phyloP scores from a whole-genome alignment of 2,329 filamentous ascomycete genomes.

The Fusarium decemcellulare region DNA sequence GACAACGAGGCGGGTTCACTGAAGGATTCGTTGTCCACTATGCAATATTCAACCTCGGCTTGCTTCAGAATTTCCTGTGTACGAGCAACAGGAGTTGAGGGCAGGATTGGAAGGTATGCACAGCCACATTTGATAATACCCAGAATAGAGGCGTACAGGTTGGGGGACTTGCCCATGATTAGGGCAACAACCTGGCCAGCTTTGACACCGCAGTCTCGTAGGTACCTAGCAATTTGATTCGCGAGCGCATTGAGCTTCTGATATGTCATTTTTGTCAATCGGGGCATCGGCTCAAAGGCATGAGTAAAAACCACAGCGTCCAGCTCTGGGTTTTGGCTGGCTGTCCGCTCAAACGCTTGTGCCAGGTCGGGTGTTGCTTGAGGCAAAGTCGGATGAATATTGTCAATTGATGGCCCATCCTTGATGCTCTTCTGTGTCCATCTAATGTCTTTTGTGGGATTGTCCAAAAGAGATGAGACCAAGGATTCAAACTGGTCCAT shows the following conservation, averaged over 20 bases:
- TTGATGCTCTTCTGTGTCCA: slow-evolving; percentile 44
- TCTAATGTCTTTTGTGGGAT: slow-evolving; percentile 40
- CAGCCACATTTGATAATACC: slow-evolving; percentile 81
- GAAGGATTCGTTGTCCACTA: slow-evolving; percentile 55
- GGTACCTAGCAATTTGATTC: slow-evolving; percentile 71
- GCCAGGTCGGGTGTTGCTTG: slow-evolving; percentile 61
- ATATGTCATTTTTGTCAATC: slow-evolving; percentile 71
- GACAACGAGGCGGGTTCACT: slow-evolving; percentile 25
- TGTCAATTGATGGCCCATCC: slow-evolving; percentile 63
- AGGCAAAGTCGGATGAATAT: slow-evolving; percentile 54
- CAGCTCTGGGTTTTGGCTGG: slow-evolving; percentile 61
- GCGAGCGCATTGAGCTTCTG: slow-evolving; percentile 72
- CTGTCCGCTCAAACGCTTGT: slow-evolving; percentile 68
- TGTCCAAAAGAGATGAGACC: slow-evolving; percentile 48
- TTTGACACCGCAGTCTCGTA: slow-evolving; percentile 63
- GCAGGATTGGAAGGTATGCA: slow-evolving; percentile 85
- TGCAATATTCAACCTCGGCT: slow-evolving; percentile 64
- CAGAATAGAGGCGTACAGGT: slow-evolving; percentile 81
- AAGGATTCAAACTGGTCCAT: slow-evolving; percentile 73
- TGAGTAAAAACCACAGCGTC: slow-evolving; percentile 76
- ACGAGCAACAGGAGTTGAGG: slow-evolving; percentile 76
- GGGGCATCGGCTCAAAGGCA: slow-evolving; percentile 40
- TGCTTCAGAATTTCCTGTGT: slow-evolving; percentile 74
- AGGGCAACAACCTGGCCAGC: slow-evolving; percentile 77
- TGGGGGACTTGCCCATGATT: slow-evolving; percentile 81